Evolutionary conservation across 768 basidiomycete genomes (phyloP).

Genomic region (Cubamyces sp.): DNA sequence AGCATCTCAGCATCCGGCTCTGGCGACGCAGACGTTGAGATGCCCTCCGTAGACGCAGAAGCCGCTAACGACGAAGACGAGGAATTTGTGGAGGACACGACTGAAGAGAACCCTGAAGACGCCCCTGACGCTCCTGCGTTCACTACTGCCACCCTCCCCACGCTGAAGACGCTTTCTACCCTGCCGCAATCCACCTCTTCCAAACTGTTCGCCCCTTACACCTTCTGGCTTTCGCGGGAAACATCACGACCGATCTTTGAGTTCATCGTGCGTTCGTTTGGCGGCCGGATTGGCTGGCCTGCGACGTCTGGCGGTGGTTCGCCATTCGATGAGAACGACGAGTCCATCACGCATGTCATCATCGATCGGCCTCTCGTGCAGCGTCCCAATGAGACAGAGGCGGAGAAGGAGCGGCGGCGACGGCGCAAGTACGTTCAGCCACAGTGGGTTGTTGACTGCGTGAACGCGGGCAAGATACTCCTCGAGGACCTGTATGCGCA

Average conservation of each 20-base stretch:
- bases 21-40: constrained; percentile 43
- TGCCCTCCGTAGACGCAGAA: constrained; percentile 36
- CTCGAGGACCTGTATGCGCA: constrained; percentile 86
- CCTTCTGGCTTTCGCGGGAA: constrained; percentile 94
- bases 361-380: constrained; percentile 81
- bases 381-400: constrained; percentile 51
- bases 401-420: constrained; percentile 62
- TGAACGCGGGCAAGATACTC: constrained; percentile 84
- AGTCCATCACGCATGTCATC: constrained; percentile 91
- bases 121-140: constrained; percentile 65
- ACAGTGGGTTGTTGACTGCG: constrained; percentile 97
- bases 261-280: constrained; percentile 90
- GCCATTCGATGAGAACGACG: constrained; percentile 75
- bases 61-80: constrained; percentile 46
- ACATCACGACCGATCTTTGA: constrained; percentile 91
- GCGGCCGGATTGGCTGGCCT: constrained; percentile 92
- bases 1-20: constrained; percentile 40
- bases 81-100: constrained; percentile 69
- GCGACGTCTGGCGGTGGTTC: constrained; percentile 81
- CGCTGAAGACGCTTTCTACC: constrained; percentile 66
- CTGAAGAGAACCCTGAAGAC: constrained; percentile 51
- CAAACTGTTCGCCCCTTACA: constrained; percentile 82
- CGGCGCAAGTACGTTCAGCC: constrained; percentile 92
- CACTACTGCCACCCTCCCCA: constrained; percentile 58
- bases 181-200: constrained; percentile 59